These are phyloP conservation scores for Saccharomyces kudriavzevii DNA, from an alignment of 805 yeast species.

Conservation along the genomic window DNA sequence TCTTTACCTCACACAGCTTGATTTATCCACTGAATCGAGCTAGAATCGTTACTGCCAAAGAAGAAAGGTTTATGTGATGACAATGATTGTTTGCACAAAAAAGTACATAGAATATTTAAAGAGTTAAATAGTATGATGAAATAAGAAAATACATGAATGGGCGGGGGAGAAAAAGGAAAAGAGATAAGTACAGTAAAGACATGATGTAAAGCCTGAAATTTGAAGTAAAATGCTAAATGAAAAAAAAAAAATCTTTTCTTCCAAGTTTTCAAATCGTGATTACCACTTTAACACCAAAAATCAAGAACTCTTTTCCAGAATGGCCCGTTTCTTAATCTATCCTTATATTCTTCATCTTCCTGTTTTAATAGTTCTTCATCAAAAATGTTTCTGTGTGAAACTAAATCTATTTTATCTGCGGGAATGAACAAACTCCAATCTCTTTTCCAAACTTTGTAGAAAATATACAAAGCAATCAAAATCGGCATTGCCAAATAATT, in stretches of 20 bases:
- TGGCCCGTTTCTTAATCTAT: slow-evolving; percentile 25
- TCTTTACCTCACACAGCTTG: not conserved
- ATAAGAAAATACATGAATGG: not conserved
- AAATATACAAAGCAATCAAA: slow-evolving; percentile 35
- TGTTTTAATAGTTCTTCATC: slow-evolving; percentile 29
- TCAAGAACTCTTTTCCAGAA: slow-evolving; percentile 20
- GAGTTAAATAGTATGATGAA: not conserved
- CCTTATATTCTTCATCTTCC: slow-evolving; percentile 27
- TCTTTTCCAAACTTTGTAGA: slow-evolving; percentile 40
- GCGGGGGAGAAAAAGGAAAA: not conserved
- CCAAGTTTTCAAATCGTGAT: not conserved
- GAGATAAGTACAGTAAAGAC: not conserved
- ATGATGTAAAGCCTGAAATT: not conserved
- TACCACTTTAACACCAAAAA: slow-evolving; percentile 27
- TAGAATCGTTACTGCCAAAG: not conserved
- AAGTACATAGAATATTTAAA: not conserved
- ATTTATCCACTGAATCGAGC: not conserved
- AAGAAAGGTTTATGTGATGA: not conserved
- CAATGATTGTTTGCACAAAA: not conserved
- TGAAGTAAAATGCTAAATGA: not conserved
- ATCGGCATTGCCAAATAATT: slow-evolving; percentile 42
- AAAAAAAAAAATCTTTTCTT: too few relatives aligned
- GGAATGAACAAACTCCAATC: slow-evolving; percentile 34
- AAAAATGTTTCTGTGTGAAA: slow-evolving; percentile 25
- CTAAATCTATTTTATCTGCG: slow-evolving; percentile 26